Evolutionary conservation across 1,139 yeast species (phyloP).

Genomic region (Fermentozyma sake): DNA sequence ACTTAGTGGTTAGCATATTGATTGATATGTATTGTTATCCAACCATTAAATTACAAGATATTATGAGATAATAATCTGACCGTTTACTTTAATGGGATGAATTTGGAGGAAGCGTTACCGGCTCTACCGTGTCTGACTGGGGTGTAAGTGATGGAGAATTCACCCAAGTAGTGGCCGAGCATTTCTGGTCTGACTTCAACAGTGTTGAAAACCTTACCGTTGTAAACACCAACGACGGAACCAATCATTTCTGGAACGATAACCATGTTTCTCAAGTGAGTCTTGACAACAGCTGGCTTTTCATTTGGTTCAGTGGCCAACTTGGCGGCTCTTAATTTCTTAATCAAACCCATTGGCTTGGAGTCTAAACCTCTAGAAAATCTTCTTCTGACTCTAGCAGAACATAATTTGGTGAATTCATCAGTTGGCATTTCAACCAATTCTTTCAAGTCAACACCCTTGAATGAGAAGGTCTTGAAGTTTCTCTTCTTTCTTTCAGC

Average conservation of each 20-base stretch:
- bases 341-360: constrained; percentile 95
- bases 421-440: constrained; percentile 92
- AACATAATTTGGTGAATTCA: constrained; percentile 94
- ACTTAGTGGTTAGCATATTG: no score
- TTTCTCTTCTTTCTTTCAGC: constrained; percentile 81
- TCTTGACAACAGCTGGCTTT: constrained; percentile 97
- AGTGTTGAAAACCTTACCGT: constrained; percentile 99
- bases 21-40: constrained; percentile 6
- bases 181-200: constrained; percentile 99
- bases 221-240: constrained; percentile 97
- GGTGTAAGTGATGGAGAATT: constrained; percentile 98
- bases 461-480: constrained; percentile 97
- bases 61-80: constrained; percentile 5
- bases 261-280: constrained; percentile 99
- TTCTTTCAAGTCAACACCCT: constrained; percentile 97
- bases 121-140: constrained; percentile 99
- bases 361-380: constrained; percentile 95
- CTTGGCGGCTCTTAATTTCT: constrained; percentile 98
- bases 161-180: constrained; percentile 99
- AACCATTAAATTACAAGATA: constrained; percentile 15
- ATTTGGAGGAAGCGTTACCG: constrained; percentile 87
- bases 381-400: constrained; percentile 99
- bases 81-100: constrained; percentile 60
- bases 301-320: constrained; percentile 88
- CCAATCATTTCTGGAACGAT: constrained; percentile 99